phyloP scores from a whole-genome alignment of 345 rosid species.

The Lumnitzera racemosa region DNA sequence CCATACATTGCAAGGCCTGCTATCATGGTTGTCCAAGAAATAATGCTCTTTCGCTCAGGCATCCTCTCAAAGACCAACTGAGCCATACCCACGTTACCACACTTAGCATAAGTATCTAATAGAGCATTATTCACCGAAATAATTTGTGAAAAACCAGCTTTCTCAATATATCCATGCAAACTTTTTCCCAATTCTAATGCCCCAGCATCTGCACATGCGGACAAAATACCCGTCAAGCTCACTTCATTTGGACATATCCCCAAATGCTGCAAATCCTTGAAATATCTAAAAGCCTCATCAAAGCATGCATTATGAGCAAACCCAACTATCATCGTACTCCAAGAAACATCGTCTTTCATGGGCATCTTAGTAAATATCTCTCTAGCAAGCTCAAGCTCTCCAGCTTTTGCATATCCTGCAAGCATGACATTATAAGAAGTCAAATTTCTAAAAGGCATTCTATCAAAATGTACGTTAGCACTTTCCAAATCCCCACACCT shows the following conservation, averaged over 20 bases:
- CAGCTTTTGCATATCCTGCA: conserved; percentile 12
- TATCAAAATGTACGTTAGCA: conserved; percentile 44
- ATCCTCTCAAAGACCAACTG: conserved; percentile 24
- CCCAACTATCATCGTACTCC: conserved; percentile 16
- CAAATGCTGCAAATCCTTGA: conserved; percentile 8
- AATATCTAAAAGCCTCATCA: conserved; percentile 25
- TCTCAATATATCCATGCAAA: conserved; percentile 9
- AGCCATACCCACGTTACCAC: conserved; percentile 32
- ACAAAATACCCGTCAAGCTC: conserved; percentile 17
- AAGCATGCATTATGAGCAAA: conserved; percentile 11
- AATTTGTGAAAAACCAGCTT: conserved; percentile 6
- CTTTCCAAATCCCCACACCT: conserved; percentile 21
- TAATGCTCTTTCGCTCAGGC: conserved; percentile 4
- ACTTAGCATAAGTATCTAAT: conserved; percentile 18
- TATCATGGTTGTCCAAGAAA: conserved; percentile 42
- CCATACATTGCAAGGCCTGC: conserved; percentile 44
- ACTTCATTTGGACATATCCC: conserved; percentile 11
- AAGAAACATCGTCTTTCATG: conserved; percentile 11
- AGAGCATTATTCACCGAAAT: conserved; percentile 13
- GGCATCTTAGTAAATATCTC: conserved; percentile 4
- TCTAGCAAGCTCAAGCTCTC: conserved; percentile 6
- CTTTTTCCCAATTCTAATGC: conserved; percentile 5
- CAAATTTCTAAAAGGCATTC: conserved; percentile 45
- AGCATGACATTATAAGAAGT: conserved; percentile 43
- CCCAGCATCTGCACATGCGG: conserved; percentile 17